Evolutionary conservation across 805 yeast species (phyloP), one percentile per base, ranked within the genome.

Genomic region (Metschnikowia continentalis): DNA sequence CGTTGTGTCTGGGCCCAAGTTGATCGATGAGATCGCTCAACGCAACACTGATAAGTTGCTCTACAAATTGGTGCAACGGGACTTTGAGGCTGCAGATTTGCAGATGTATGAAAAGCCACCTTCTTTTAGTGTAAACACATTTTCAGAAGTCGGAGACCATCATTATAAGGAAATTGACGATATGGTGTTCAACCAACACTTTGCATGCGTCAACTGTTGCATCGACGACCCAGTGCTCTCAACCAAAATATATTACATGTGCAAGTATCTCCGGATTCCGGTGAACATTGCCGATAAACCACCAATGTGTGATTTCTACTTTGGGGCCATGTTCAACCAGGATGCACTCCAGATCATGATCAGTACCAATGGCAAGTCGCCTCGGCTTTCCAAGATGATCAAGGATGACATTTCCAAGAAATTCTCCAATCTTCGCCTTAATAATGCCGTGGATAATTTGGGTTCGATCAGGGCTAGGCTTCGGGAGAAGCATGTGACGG

Each of bases 281-380:
- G 89, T 86, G 22, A 88, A 88, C 61, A 84, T 88, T 37, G 96
- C 96, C 1, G 96, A 88, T 64, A 86, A 86, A 54, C 95, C 96
- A 2, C 78, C 79, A n/a, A 70, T 81, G 53, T 88, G 96, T 70
- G 96, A 88, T 66, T 88, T 87, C 66, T 88, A 87, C 69, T 88
- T 88, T 65, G 96, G 96, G 1, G 80, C 91, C 22, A 82, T 85
- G 71, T 82, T 80, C 64, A 76, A 87, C 60, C 80, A 79, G 55
- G 94, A 91, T 14, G 80, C 83, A 14, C 69, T 88, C 46, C 94
- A 88, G 62, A 76, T 88, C 36, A 84, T 88, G 91, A 85, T 88
- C 13, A 81, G 89, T 37, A 87, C 96, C 11, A 88, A 87, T 64
- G 95, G 96, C 3, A 80, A 83, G 59, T 84, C 91, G 2, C 96